Evolutionary conservation across 2,329 filamentous ascomycete species (phyloP), one percentile per base, ranked within the genome.

Genomic region (Colletotrichum somersetense): DNA sequence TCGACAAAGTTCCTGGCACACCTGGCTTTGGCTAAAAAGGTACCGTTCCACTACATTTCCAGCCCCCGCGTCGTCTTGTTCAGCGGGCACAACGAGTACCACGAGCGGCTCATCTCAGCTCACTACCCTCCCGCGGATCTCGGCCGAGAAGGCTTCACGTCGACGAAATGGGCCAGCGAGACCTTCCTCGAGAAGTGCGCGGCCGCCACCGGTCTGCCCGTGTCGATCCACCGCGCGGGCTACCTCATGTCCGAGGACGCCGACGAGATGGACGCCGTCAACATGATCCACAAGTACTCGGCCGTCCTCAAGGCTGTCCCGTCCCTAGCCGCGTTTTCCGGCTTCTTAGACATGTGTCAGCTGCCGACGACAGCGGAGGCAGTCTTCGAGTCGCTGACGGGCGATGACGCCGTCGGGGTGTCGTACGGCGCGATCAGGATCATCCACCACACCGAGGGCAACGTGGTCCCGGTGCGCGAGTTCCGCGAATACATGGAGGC

Each of bases 161-260:
- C 80, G 0, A 72, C 77, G 0, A 80, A 81, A 66, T 83, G 81
- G 81, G 81, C 75, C 0, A 78, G 76, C 61, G 82, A 84, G 73
- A 40, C 63, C 0, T 74, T 78, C 52, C 76, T 83, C 1, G 80
- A 81, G 73, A 75, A 74, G 5, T 71, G 72, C 6, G 30, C 57
- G 6, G 35, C 57, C 10, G 35, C 61, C 6, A 55, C 66, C 1
- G 75, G 73, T 1, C 33, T 79, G 12, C 75, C 75, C 0, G 75
- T 81, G 0, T 70, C 52, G 3, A 77, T 83, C 30, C 79, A 82
- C 67, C 77, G 80, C 30, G 48, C 65, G 2, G 65, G 65, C 1
- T 67, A 67, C 76, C 78, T 67, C 65, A 67, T 67, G 65, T 67
- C 65, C 23, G 57, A 67, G 5, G 65, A 67, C n/a, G 65, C 65